Evolutionary conservation across 495 filamentous ascomycete species (phyloP).

Genomic region (Aspergillus wentii): DNA sequence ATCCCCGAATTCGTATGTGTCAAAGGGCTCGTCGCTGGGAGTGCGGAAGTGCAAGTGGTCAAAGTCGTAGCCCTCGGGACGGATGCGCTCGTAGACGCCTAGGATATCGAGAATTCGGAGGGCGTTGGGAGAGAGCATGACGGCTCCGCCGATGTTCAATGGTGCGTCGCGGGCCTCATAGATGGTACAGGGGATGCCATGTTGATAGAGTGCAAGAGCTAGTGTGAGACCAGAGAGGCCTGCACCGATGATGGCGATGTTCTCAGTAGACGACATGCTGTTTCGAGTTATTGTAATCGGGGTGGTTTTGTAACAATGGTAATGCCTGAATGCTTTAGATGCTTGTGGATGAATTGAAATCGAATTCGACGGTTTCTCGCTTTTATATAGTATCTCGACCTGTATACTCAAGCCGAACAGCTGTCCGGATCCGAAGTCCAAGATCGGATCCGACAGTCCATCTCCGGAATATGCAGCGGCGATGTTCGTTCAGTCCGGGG

Average conservation of each 20-base stretch:
- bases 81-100: slow-evolving; percentile 38
- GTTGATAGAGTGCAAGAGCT: slow-evolving; percentile 37
- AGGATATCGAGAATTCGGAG: slow-evolving; percentile 41
- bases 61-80: slow-evolving; percentile 27
- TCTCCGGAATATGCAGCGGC: too few relatives aligned
- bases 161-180: slow-evolving; percentile 37
- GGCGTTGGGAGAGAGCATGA: slow-evolving; percentile 50
- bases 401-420: too few relatives aligned
- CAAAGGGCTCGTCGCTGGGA: slow-evolving; percentile 26
- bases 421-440: too few relatives aligned
- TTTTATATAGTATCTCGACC: too few relatives aligned
- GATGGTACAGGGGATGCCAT: slow-evolving; percentile 34
- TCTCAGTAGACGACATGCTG: slow-evolving; percentile 12
- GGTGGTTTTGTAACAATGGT: too few relatives aligned
- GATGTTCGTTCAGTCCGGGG: too few relatives aligned
- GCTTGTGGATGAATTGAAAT: too few relatives aligned
- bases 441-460: too few relatives aligned
- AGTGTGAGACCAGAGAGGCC: slow-evolving; percentile 44
- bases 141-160: slow-evolving; percentile 38
- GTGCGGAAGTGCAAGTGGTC: slow-evolving; percentile 37
- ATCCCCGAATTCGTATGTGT: slow-evolving; percentile 40
- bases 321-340: too few relatives aligned
- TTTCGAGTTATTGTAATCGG: too few relatives aligned
- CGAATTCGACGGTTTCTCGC: too few relatives aligned
- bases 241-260: slow-evolving; percentile 43